Evolutionary conservation across 1,284 basidiomycete genomes (phyloP), one percentile per base, ranked within the genome.

Genomic region (Irpex rosettiformis): DNA sequence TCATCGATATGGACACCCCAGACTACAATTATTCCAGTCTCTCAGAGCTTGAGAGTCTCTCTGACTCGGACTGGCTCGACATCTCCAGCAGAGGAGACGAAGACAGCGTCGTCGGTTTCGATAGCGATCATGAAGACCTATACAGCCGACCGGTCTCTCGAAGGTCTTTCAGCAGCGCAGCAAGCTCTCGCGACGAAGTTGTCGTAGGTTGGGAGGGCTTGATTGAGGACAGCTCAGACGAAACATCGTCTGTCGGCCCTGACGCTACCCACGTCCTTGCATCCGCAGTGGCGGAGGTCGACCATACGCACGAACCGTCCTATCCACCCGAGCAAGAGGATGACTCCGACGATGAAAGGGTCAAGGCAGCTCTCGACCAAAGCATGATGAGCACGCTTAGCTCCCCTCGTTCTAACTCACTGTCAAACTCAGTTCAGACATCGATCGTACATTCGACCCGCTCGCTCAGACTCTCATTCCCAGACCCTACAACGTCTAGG

Each of bases 41-140:
- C 67, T 83, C 84, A 65, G 88, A 89, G 68, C 68, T 79, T 62
- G 88, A 88, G 69, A 81, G 72, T 62, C 71, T 83, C 62, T 91
- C 88, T 40, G 89, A 91, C 74, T 89, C 86, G 33, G 88, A 90
- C 72, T 90, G 88, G 88, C 84, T 89, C 66, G 88, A 91, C 66
- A 79, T 91, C 61, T 74, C 84, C 42, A 86, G 83, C 66, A 82
- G 79, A 72, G 86, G 86, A 65, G 80, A 84, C 71, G 83, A 81
- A 70, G 85, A 87, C 66, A 89, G 86, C 53, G 72, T 85, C 69
- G 61, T 59, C 37, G 80, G 74, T 65, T 83, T 70, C 64, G 82
- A 80, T 68, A 84, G 80, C 68, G 85, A 87, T 77, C 81, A 73
- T 68, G 83, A 83, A 67, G 78, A 79, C 63, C 11, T n/a, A 25